Base-by-base conservation (phyloP, 305 asterid species). In the Fraxinus albicans region DNA sequence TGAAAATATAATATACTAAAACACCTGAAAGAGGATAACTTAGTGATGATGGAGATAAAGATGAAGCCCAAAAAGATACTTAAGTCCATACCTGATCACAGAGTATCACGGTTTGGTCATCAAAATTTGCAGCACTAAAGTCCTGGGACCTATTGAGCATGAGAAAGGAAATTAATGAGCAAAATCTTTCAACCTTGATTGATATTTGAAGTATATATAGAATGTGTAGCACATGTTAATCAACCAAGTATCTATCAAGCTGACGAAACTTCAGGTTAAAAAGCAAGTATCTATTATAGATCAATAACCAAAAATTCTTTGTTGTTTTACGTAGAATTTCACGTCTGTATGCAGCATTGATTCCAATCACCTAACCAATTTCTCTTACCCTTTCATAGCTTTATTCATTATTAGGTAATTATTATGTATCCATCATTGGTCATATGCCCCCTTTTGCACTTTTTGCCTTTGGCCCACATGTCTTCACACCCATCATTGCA, bases 51-150 rank as follows among this genome's bases (percentile, higher is more conserved):
- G 76, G 75, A 67, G 75, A 31, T 13, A 35, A 83, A 12, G 35
- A 78, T 17, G 73, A 76, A 69, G 75, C 19, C 74, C 79, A 77
- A 38, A 78, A 25, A 23, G 47, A 72, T 72, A 67, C 34, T 13
- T 74, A 77, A 70, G 75, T 44, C 58, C 84, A 67, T 91, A 96
- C 98, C 83, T 95, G 98, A 83, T 94, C 98, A 81, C 98, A 95
- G 21, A 96, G 93, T 79, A 95, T 91, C 87, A 96, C 93, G n/a
- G 99, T 96, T 29, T 93, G 90, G 80, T 97, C 98, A 86, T 96
- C 99, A 90, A 95, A 96, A 76, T 87, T 88, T 29, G 91, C 97
- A 87, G 93, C 94, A 86, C 99, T 96, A 87, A 96, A 96, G 87
- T 92, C 98, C 81, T 92, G 97, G 13, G 94, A 89, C 93, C 99